Base-by-base conservation (phyloP, 805 yeast species). In the Ogataea paradorogensis region DNA sequence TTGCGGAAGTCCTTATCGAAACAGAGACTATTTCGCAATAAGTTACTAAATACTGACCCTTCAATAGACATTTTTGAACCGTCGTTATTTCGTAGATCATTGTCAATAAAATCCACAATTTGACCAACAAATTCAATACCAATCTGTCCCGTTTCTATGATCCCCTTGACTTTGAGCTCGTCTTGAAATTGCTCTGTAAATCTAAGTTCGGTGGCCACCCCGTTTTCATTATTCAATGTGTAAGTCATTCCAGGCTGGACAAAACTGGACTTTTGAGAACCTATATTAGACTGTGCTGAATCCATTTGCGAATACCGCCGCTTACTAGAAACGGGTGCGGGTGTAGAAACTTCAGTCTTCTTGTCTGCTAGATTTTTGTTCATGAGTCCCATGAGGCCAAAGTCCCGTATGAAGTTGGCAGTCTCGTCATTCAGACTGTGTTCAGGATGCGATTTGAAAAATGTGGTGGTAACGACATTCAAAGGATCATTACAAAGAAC, bases 1-100 rank as follows among this genome's bases (percentile, higher is more conserved):
- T 42, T 41, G 14, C 47, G 35, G 24, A 61, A 43, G 16, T 51
- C 50, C 30, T 47, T 45, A 39, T 55, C 57, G 32, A 50, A 53
- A 38, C 63, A 50, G 15, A 61, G 37, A 14, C 47, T 40, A 31
- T 61, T 61, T 34, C 65, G 41, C 16, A 59, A 34, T 9, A 61
- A 39, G 39, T 59, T 60, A 43, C 50, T 48, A 34, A 56, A 58
- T 7, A 59, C 55, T 20, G 61, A 59, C 1, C 56, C 58, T 43
- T 61, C 66, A 27, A 61, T 55, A 15, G 51, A 47, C 15, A 46
- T 33, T 24, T 50, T 53, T 25, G 38, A 45, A 9, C 48, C 46
- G n/a, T 54, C 46, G 7, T 39, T 22, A 23, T 44, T 43, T 32
- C 64, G 52, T 30, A 63, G 48, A 46, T 62, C 68, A 13, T 43